Base-by-base conservation (phyloP, 495 filamentous ascomycete species). In the Emericellopsis terricola region DNA sequence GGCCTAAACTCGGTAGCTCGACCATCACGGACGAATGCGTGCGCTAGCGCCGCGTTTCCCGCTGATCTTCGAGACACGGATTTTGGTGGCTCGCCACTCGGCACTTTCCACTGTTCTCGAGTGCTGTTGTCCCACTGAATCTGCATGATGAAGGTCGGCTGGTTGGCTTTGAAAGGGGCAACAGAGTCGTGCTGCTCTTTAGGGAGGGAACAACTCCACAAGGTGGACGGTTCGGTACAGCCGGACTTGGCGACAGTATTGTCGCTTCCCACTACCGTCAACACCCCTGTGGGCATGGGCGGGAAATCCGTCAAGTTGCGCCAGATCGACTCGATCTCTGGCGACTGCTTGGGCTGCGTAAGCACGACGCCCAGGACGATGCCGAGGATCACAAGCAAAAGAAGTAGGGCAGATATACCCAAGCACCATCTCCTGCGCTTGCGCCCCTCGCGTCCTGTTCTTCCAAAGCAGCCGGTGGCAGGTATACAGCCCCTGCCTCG, bases 261-360 rank as follows among this genome's bases (percentile, higher is more conserved):
- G 21, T 76, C 65, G 2, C 83, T 67, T 2, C 70, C 73, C 2
- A 73, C 64, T 18, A 94, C 65, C 0, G 84, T 91, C 19, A 73
- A 61, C 34, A 91, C 61, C 1, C 85, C 85, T 0, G 79, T 85
- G 7, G 78, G 80, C 37, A 94, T 81, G 0, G 85, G 78, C 21
- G 85, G 85, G 41, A 78, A 92, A 17, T 73, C 73, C 1, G 85
- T 91, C 17, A 92, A 50, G 45, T 91, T 93, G 20, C 91, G 62
- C 71, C 78, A 94, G 28, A 49, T 49, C 1, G 53, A 57, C 10
- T 42, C 46, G 18, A 39, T 8, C 14, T 11, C 24, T 44, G 42
- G 8, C 45, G 67, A 15, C 41, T 43, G 40, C 50, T 48, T 11
- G 45, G 52, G 36, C 10, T 18, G 47, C 17, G 67, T 67, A 34